These are phyloP conservation scores for Erigeron canadensis DNA, from an alignment of 129 eudicot genomes.

Conservation along the genomic window DNA sequence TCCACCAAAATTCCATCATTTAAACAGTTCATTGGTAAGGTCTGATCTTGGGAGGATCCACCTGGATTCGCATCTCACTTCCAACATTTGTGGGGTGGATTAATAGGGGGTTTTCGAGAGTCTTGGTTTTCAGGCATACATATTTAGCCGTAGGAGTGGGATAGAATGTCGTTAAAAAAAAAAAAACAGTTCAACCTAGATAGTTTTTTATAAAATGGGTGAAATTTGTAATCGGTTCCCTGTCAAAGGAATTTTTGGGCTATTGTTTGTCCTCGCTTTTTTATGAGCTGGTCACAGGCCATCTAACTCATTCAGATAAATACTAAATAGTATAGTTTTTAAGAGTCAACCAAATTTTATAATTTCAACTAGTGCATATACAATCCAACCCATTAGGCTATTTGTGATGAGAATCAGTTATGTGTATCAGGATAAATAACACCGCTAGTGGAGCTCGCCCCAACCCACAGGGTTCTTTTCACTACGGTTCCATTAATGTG, in stretches of 20 bases:
- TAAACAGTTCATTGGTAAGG: too few relatives aligned
- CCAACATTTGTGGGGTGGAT: too few relatives aligned
- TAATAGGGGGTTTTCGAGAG: too few relatives aligned
- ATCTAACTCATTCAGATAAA: not conserved
- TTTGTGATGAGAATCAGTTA: conserved; percentile 5
- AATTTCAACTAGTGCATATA: not conserved
- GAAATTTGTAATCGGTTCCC: not conserved
- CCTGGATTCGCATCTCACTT: too few relatives aligned
- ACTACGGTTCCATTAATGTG: conserved; percentile 75
- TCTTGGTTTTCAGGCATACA: too few relatives aligned
- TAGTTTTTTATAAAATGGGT: not conserved
- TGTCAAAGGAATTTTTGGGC: not conserved
- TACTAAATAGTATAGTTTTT: not conserved
- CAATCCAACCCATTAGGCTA: not conserved
- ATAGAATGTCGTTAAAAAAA: too few relatives aligned
- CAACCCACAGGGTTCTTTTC: conserved; percentile 94
- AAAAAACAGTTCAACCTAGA: too few relatives aligned
- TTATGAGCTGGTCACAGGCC: not conserved
- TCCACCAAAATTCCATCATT: not conserved
- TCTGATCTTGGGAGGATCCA: too few relatives aligned
- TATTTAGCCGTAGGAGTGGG: too few relatives aligned
- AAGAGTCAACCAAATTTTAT: too few relatives aligned
- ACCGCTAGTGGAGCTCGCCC: conserved; percentile 99
- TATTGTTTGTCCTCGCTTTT: not conserved
- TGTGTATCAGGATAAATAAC: conserved; percentile 60